phyloP scores from a whole-genome alignment of 176 grass and related monocot genomes.

The Bonia amplexicaulis region DNA sequence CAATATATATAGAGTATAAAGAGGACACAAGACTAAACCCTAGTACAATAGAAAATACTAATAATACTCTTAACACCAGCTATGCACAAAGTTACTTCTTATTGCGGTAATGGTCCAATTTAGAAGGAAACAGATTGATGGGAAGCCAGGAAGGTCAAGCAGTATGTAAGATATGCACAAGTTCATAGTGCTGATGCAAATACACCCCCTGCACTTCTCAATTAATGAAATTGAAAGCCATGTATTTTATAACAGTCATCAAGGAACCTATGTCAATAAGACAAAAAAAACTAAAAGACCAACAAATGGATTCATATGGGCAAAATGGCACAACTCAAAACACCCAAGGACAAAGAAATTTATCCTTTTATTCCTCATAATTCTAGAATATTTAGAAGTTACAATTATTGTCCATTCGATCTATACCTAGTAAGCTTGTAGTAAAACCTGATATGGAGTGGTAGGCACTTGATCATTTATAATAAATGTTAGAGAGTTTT shows the following conservation, averaged over 20 bases:
- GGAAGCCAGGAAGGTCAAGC: not conserved
- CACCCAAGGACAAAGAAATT: not conserved
- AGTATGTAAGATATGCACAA: not conserved
- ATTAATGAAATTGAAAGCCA: not conserved
- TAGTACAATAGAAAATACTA: no score
- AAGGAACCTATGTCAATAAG: not conserved
- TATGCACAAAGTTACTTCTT: not conserved
- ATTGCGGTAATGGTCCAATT: not conserved
- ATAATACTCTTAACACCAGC: no score
- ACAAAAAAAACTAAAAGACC: not conserved
- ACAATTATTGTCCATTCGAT: not conserved
- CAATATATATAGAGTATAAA: no score
- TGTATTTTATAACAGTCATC: not conserved
- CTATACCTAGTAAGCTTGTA: not conserved
- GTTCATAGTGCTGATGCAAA: not conserved
- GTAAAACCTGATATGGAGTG: not conserved
- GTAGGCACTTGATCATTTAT: not conserved
- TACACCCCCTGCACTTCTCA: not conserved
- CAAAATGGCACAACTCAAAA: conserved; percentile 7
- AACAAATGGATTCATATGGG: not conserved
- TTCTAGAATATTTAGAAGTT: not conserved
- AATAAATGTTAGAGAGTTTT: not conserved
- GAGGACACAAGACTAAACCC: no score
- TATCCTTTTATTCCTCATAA: conserved; percentile 6
- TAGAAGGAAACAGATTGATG: not conserved